Evolutionary conservation across 2,329 filamentous ascomycete species (phyloP).

Genomic region (Penicillium sp.): DNA sequence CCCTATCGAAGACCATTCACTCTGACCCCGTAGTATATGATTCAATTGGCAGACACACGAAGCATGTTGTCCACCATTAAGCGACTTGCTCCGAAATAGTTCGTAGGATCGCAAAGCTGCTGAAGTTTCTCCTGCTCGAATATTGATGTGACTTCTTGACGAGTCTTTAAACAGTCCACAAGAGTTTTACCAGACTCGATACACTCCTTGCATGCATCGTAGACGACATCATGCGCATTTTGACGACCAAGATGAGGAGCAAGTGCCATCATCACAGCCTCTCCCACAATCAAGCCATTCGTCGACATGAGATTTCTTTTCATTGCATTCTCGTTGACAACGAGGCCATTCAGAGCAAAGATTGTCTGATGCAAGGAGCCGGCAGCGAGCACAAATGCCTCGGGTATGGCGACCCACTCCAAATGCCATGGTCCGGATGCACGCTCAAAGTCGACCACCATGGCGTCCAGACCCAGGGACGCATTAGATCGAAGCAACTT

Average conservation of each 20-base stretch:
- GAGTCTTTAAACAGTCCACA: slow-evolving; percentile 39
- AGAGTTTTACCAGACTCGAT: slow-evolving; percentile 45
- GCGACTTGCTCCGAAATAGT: slow-evolving; percentile 37
- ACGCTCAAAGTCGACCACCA: slow-evolving; percentile 57
- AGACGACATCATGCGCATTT: slow-evolving; percentile 54
- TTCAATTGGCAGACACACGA: no score
- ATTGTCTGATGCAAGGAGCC: slow-evolving; percentile 53
- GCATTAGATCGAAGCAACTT: slow-evolving; percentile 53
- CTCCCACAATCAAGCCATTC: slow-evolving; percentile 52
- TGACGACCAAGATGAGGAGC: slow-evolving; percentile 52
- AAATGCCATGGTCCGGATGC: slow-evolving; percentile 58
- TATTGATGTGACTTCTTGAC: slow-evolving; percentile 37
- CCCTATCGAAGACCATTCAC: no score
- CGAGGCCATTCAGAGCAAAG: slow-evolving; percentile 51
- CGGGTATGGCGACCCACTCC: slow-evolving; percentile 55
- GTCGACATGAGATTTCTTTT: slow-evolving; percentile 50
- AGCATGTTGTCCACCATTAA: slow-evolving; percentile 26
- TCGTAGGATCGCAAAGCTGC: slow-evolving; percentile 53
- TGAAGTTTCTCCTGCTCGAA: slow-evolving; percentile 46
- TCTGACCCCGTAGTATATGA: no score
- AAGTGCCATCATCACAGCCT: slow-evolving; percentile 60
- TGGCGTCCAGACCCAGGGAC: slow-evolving; percentile 51
- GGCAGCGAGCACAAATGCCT: slow-evolving; percentile 52
- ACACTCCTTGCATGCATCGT: slow-evolving; percentile 50
- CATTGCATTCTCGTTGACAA: slow-evolving; percentile 51